Base-by-base conservation (phyloP, 2,329 filamentous ascomycete genomes). In the Claviceps quebecensis region DNA sequence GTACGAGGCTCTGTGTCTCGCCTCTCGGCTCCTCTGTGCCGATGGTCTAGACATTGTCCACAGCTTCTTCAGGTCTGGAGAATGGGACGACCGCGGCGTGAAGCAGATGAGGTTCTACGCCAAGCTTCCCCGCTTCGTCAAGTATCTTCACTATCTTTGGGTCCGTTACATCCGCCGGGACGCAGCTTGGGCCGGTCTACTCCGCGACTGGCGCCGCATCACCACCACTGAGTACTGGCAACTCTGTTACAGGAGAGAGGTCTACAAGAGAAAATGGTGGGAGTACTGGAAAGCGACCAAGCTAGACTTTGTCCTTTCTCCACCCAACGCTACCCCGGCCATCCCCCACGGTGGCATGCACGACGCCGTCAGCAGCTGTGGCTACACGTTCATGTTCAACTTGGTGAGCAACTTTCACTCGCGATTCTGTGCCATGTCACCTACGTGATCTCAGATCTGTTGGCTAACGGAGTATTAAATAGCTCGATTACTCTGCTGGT, bases 371-470 rank as follows among this genome's bases (percentile, higher is more conserved):
- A 86, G 84, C 55, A 87, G 83, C 57, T 96, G 90, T 60, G 89
- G 88, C 1, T 96, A 97, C 63, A 96, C 90, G 0, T 95, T 96
- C 64, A 68, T 95, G 52, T 97, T 93, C 71, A 96, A 96, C 60
- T 57, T 96, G 61, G 83, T 86, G 69, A 67, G 48, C 22, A 38
- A 34, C 4, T 11, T 11, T 29, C 26, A 34, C 29, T 34, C 29
- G 9, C 29, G 9, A 34, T 11, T 9, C 29, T 34, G 4, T 34
- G 29, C 1, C 29, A 4, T 11, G 9, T 4, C 9, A 34, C 9
- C 11, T 34, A 34, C 29, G 9, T 34, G 3, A 11, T 34, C 9
- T 34, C 9, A 8, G 29, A 34, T 11, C 29, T 34, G 29, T 34
- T 34, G 8, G 22, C 22, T 38, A 9, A 39, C 22, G 5, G 8